Base-by-base conservation (phyloP, 495 filamentous ascomycete species). In the Annulohypoxylon maeteangense region DNA sequence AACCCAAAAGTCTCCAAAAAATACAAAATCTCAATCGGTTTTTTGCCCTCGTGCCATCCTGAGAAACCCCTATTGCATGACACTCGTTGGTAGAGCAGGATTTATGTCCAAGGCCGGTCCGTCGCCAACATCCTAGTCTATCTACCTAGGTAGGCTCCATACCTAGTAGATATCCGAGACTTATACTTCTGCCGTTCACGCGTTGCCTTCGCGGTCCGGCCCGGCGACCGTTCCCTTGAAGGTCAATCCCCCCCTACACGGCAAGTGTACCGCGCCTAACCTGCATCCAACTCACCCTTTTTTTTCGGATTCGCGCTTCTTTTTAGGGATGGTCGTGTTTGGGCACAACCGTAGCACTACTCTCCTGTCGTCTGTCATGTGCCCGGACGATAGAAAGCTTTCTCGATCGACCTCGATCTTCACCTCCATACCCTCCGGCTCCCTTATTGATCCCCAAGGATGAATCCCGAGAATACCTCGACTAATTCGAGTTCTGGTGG, bases 1-100 rank as follows among this genome's bases (percentile, higher is more conserved):
- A 56, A 50, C 65, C 65, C 63, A 67, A 74, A 74, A 67, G 71
- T 74, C 71, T 74, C 71, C 71, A 74, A 74, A 68, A 74, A 67
- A 58, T 63, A 67, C 67, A 70, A 70, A 67, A 70, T 63, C 71
- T 73, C 70, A 68, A 70, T 74, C 59, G 59, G 38, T 60, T 70
- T 40, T 74, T 66, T 67, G 67, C 71, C 62, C 66, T 74, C 67
- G 71, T 74, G 67, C 67, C 53, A 62, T 63, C 32, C 58, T 55
- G 50, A 66, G 66, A 62, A 70, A 14, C 55, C 57, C 51, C 44
- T 74, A 62, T 56, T 67, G 62, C 71, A 67, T 74, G 67, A 70
- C 62, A 65, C 36, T 38, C 18, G 48, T 58, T 67, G 65, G 61
- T 58, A 73, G 54, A 65, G 61, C 70, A 60, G 61, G 61, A 67